Conservation (phyloP, 179 eudicot species). For the Heliamphora ciliata region DNA sequence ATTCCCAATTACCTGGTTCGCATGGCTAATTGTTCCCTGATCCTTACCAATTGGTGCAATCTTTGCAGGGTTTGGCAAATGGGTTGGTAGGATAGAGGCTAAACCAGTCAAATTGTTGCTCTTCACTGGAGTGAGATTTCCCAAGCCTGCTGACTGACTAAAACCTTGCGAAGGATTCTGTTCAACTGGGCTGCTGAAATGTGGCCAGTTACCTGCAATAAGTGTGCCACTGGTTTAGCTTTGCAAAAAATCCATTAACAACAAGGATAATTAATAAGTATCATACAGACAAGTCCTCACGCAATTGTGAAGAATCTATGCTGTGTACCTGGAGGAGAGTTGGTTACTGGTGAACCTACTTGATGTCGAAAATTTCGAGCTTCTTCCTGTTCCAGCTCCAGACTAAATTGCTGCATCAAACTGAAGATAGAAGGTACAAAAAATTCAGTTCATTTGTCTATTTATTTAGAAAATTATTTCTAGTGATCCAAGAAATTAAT, state of each 20-base stretch:
- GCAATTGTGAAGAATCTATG: background rate
- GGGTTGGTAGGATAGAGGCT: conserved; percentile 38
- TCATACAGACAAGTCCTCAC: background rate
- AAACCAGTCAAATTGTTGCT: conserved; percentile 34
- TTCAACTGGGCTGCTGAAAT: conserved; percentile 38
- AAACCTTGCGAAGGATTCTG: conserved; percentile 35
- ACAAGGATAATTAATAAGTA: background rate
- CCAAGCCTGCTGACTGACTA: conserved; percentile 32
- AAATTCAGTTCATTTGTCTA: conserved; percentile 1
- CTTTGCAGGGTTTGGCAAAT: conserved; percentile 30
- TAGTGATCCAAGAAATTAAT: background rate
- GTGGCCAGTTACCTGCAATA: conserved; percentile 42
- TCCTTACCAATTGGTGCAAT: conserved; percentile 48
- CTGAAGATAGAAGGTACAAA: conserved; percentile 22
- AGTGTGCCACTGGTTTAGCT: background rate
- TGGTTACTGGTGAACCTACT: conserved; percentile 45
- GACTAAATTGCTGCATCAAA: conserved; percentile 45
- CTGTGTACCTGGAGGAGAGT: conserved; percentile 45
- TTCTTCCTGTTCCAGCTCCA: conserved; percentile 46
- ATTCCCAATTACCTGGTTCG: conserved; percentile 17
- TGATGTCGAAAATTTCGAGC: conserved; percentile 32
- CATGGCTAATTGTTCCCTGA: conserved; percentile 22
- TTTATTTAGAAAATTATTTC: background rate
- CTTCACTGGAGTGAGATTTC: conserved; percentile 30
- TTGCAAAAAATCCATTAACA: background rate